A percentile compares a stretch with the other conserved stretches of the same genome.
These are phyloP conservation scores for Penicillium daleae DNA, from an alignment of 495 filamentous ascomycete genomes.

Conservation along the genomic window DNA sequence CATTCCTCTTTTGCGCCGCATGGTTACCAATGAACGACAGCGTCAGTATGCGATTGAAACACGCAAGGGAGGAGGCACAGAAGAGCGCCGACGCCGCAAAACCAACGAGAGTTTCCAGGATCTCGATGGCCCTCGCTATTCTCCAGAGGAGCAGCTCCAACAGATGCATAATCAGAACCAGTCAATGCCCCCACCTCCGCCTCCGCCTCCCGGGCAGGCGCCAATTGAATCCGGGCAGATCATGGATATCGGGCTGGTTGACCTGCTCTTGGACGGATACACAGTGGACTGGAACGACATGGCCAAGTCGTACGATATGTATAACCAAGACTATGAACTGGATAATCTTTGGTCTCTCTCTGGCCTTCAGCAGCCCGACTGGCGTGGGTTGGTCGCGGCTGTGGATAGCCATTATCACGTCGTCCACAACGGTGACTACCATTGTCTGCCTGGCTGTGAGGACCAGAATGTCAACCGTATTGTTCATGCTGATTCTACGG, in stretches of 20 bases:
- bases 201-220: constrained; percentile 23
- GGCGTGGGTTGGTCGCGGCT: constrained; percentile 51
- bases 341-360: constrained; percentile 50
- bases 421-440: constrained; percentile 38
- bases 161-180: constrained; percentile 38
- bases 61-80: constrained; percentile 51
- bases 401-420: constrained; percentile 52
- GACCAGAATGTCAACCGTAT: constrained; percentile 42
- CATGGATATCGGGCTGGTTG: constrained; percentile 38
- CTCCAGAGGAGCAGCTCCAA: constrained; percentile 39
- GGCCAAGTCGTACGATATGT: constrained; percentile 40
- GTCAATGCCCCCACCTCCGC: constrained; percentile 31
- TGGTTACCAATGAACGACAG: constrained; percentile 69
- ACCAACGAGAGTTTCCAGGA: constrained; percentile 44
- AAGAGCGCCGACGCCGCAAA: constrained; percentile 48
- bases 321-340: constrained; percentile 47
- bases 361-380: constrained; percentile 49
- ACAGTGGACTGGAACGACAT: constrained; percentile 45
- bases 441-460: constrained; percentile 40
- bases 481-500: constrained; percentile 34
- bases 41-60: constrained; percentile 64
- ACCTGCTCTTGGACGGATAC: constrained; percentile 46
- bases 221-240: constrained; percentile 24
- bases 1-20: constrained; percentile 61
- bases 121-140: constrained; percentile 31